These are phyloP conservation scores for Hymenoscyphus infarciens DNA, from an alignment of 2,329 filamentous ascomycete genomes.

Conservation along the genomic window DNA sequence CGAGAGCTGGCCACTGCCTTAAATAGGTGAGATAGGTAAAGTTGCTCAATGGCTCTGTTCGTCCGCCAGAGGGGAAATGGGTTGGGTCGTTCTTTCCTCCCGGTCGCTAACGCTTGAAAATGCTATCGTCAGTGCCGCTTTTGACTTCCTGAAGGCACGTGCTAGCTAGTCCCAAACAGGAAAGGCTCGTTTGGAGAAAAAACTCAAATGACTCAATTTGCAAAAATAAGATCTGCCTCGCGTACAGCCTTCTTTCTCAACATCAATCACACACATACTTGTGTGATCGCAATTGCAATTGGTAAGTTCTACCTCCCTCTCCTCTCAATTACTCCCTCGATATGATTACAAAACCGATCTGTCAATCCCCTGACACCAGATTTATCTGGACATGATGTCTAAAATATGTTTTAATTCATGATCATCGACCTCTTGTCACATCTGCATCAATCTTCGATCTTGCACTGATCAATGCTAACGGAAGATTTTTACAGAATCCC, in stretches of 20 bases:
- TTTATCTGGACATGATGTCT: constrained; percentile 43
- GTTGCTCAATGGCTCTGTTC: too few relatives aligned
- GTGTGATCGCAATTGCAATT: constrained; percentile 4
- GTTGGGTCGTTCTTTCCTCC: too few relatives aligned
- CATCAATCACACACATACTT: constrained; percentile 12
- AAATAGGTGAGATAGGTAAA: too few relatives aligned
- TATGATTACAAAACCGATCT: constrained; percentile 71
- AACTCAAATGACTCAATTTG: background rate
- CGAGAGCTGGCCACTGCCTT: too few relatives aligned
- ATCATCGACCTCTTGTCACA: constrained; percentile 35
- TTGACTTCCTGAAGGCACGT: background rate
- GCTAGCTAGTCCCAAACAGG: background rate
- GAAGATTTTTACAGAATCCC: constrained; percentile 8
- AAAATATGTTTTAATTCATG: constrained; percentile 50
- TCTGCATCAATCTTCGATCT: constrained; percentile 6
- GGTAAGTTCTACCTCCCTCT: constrained; percentile 18
- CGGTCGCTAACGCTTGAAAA: too few relatives aligned
- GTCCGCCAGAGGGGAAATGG: too few relatives aligned
- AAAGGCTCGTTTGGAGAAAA: constrained; percentile 1
- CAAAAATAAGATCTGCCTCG: constrained; percentile 9
- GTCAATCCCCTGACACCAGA: constrained; percentile 74
- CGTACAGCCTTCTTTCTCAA: constrained; percentile 3
- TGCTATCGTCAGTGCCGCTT: background rate
- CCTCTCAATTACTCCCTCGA: constrained; percentile 26
- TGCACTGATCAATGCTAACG: constrained; percentile 13